phyloP scores from a whole-genome alignment of 176 grass and related monocot genomes.

The Canna indica region DNA sequence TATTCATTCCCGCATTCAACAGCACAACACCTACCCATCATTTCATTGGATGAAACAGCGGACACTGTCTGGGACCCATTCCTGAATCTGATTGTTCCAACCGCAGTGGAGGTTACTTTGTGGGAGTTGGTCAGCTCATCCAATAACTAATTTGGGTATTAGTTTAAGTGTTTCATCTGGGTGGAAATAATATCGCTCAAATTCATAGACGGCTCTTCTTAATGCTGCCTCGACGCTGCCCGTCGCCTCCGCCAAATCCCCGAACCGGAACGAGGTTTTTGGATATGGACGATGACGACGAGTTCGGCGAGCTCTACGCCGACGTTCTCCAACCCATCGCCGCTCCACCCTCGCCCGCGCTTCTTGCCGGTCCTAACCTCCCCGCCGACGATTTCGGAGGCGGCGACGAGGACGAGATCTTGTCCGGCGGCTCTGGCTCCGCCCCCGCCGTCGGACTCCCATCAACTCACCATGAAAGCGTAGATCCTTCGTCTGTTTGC shows the following conservation, averaged over 20 bases:
- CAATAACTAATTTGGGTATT: background rate
- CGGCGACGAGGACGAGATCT: background rate
- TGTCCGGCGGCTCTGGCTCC: background rate
- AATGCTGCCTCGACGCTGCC: background rate
- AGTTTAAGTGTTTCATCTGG: background rate
- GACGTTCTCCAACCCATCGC: constrained; percentile 24
- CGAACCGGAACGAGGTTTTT: background rate
- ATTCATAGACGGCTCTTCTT: background rate
- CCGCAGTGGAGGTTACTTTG: too few species aligned
- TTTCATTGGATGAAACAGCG: too few species aligned
- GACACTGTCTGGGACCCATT: too few species aligned
- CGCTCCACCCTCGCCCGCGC: constrained; percentile 1
- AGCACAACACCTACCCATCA: too few species aligned
- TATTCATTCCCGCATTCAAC: too few species aligned
- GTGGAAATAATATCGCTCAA: background rate
- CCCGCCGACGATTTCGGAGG: background rate
- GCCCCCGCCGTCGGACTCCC: background rate
- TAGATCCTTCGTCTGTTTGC: constrained; percentile 7
- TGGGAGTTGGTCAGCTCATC: too few species aligned
- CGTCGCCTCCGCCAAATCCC: background rate
- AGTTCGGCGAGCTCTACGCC: constrained; percentile 96
- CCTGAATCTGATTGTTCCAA: too few species aligned
- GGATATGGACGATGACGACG: constrained; percentile 86
- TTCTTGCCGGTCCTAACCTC: background rate
- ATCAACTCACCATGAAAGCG: constrained; percentile 9